phyloP scores from a whole-genome alignment of 208 protist species.

The Leishmania guyanensis region DNA sequence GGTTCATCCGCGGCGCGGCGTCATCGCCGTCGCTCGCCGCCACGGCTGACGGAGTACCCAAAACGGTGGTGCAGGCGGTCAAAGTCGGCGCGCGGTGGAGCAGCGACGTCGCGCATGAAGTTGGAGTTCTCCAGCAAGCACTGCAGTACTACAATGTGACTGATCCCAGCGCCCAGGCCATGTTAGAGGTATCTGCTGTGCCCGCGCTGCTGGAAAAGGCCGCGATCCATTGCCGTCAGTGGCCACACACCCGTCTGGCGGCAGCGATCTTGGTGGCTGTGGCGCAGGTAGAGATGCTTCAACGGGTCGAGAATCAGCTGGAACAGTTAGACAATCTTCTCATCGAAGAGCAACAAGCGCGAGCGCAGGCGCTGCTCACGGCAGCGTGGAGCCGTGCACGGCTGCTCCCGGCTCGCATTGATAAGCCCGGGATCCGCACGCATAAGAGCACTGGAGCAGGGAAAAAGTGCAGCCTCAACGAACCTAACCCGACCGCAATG shows the following conservation, averaged over 20 bases:
- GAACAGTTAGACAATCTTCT: conserved; percentile 17
- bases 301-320: conserved; percentile 21
- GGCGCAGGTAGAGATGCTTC: conserved; percentile 21
- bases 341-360: conserved; percentile 20
- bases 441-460: background rate
- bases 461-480: conserved; percentile 11
- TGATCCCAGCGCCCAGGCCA: background rate
- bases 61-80: background rate
- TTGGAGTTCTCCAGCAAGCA: conserved; percentile 24
- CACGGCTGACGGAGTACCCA: background rate
- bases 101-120: background rate
- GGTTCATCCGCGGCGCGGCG: conserved; percentile 67
- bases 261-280: conserved; percentile 3
- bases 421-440: conserved; percentile 15
- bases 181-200: conserved; percentile 15
- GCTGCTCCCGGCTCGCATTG: conserved; percentile 12
- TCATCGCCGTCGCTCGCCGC: background rate
- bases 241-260: conserved; percentile 24
- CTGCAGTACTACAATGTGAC: conserved; percentile 26
- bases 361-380: conserved; percentile 20
- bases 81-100: conserved; percentile 3
- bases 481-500: background rate
- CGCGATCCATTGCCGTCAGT: conserved; percentile 5
- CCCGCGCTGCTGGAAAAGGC: conserved; percentile 10
- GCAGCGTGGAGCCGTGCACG: conserved; percentile 21